Evolutionary conservation across 768 basidiomycete genomes (phyloP).

Genomic region (Xerocomellus amylosporus): DNA sequence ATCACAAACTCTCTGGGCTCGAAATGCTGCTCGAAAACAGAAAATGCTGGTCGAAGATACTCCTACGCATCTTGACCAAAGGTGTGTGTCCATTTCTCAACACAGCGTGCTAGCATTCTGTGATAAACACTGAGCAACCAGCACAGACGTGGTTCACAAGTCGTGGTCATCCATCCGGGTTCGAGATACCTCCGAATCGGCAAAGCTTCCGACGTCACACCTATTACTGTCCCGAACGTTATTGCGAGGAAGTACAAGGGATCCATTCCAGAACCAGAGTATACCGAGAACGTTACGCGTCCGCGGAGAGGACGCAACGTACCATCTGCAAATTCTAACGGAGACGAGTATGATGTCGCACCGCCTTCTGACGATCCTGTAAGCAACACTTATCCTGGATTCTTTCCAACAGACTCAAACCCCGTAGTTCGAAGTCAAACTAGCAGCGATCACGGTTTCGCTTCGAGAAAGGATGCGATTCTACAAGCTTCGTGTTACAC

Average conservation of each 20-base stretch:
- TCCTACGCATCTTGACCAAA: slow-evolving; percentile 40
- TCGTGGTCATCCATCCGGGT: slow-evolving; percentile 78
- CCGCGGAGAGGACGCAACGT: slow-evolving; percentile 41
- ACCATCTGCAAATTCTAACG: slow-evolving; percentile 28
- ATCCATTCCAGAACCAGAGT: slow-evolving; percentile 41
- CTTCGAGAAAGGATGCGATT: slow-evolving; percentile 83
- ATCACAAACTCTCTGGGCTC: slow-evolving; percentile 67
- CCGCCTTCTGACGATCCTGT: slow-evolving; percentile 62
- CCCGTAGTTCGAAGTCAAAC: slow-evolving; percentile 69
- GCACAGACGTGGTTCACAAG: slow-evolving; percentile 70
- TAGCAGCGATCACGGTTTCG: slow-evolving; percentile 66
- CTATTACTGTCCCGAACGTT: slow-evolving; percentile 64
- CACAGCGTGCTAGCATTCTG: slow-evolving; percentile 7
- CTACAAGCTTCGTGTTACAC: slow-evolving; percentile 76
- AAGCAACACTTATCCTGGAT: slow-evolving; percentile 21
- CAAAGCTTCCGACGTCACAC: slow-evolving; percentile 72
- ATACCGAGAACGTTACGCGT: slow-evolving; percentile 52
- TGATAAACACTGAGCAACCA: slow-evolving; percentile 30
- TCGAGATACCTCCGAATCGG: slow-evolving; percentile 73
- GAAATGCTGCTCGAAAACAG: slow-evolving; percentile 57
- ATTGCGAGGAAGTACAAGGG: slow-evolving; percentile 63
- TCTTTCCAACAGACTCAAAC: neutral
- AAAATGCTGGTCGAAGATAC: slow-evolving; percentile 44
- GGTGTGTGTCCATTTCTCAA: slow-evolving; percentile 33
- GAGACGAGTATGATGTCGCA: slow-evolving; percentile 51